These are phyloP conservation scores for Kluyveromyces siamensis DNA, from an alignment of 805 yeast species.

Conservation along the genomic window DNA sequence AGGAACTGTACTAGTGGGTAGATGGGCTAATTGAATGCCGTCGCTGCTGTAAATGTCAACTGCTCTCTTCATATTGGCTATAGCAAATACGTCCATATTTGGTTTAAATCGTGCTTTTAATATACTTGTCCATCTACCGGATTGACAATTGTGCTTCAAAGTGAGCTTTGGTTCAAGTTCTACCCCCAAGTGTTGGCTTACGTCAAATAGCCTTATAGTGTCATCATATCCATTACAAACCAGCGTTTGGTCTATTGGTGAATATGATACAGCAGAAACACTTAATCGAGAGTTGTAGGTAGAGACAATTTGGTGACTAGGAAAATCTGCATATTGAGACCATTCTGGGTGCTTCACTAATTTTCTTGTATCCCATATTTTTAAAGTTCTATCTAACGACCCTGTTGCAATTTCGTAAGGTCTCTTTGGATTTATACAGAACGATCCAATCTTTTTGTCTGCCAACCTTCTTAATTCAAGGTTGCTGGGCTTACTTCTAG, in stretches of 20 bases:
- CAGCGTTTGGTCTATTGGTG: conserved; percentile 47
- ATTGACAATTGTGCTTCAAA: conserved; percentile 85
- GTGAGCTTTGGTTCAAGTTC: conserved; percentile 52
- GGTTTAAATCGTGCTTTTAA: conserved; percentile 82
- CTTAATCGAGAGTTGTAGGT: conserved; percentile 68
- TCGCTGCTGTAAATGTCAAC: conserved; percentile 72
- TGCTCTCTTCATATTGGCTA: conserved; percentile 87
- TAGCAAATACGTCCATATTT: conserved; percentile 68
- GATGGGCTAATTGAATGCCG: conserved; percentile 73
- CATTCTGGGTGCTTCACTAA: conserved; percentile 36
- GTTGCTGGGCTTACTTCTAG: conserved; percentile 38
- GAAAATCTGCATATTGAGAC: conserved; percentile 46
- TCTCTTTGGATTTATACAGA: conserved; percentile 63
- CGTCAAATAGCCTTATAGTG: conserved; percentile 62
- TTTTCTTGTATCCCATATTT: conserved; percentile 79
- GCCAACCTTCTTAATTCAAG: conserved; percentile 50
- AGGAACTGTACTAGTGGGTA: conserved; percentile 83
- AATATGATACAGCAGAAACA: conserved; percentile 78
- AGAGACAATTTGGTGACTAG: conserved; percentile 35
- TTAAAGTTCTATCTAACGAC: conserved; percentile 76
- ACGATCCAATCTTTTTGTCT: conserved; percentile 89
- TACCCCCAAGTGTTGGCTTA: conserved; percentile 18
- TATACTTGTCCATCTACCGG: conserved; percentile 95
- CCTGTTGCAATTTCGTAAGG: conserved; percentile 72
- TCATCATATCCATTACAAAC: conserved; percentile 95